Evolutionary conservation across 331 rosid species (phyloP), one percentile per base, ranked within the genome.

Genomic region (Malus hybrid): DNA sequence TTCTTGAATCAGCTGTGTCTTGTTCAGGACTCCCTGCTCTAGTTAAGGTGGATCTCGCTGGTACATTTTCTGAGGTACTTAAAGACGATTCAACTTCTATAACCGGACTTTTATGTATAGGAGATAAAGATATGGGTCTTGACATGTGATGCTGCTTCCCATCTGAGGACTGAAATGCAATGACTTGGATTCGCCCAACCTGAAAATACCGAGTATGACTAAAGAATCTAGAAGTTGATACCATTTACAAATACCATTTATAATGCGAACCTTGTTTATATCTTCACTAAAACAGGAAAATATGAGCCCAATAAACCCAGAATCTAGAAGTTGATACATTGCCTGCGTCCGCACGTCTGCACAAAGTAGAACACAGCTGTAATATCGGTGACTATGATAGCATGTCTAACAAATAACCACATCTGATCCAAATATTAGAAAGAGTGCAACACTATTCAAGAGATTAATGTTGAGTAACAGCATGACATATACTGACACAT

Each of bases 251-350:
- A 28, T 66, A 68, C 29, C 66, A 81, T 36, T 62, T 80, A 63
- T 68, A 63, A 74, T 53, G 60, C 78, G 70, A 78, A 94, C 96
- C 97, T 90, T 95, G 88, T 82, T 90, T 63, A 76, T 82, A 80
- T 94, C 99, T 85, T 94, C 93, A 78, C 93, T 95, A 80, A 77
- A 95, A 81, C 99, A 95, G 80, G 99, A 95, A 85, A 95, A 89
- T 64, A 95, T 95, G 84, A 95, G 87, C 68, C 99, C 97, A 62
- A 95, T 92, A 82, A 95, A 95, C 74, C 99, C 97, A 78, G 98
- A 83, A 82, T 95, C 99, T 63, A 95, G 97, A 84, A 95, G 99
- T 77, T 95, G 99, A 81, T 95, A 95, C 91, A 91, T 90, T 12
- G 87, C 97, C 77, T 95, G 99, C 72, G 98, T 95, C 60, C 91